phyloP scores from a whole-genome alignment of 495 filamentous ascomycete genomes.

The Hyaloscypha hepaticicola region DNA sequence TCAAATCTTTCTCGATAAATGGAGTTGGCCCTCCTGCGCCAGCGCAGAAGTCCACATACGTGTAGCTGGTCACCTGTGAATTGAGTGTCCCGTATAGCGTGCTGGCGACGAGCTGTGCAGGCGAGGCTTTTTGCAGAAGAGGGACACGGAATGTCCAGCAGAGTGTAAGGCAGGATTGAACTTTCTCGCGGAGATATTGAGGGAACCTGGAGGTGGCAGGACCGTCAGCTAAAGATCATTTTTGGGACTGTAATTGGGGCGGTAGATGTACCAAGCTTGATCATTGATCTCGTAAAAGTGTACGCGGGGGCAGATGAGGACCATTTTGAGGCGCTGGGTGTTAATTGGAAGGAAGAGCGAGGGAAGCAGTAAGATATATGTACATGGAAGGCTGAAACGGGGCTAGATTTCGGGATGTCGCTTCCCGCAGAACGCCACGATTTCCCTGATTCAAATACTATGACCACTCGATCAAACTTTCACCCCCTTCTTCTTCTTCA shows the following conservation, averaged over 20 bases:
- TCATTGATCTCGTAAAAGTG: constrained; percentile 58
- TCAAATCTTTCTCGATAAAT: constrained; percentile 57
- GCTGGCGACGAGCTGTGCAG: constrained; percentile 46
- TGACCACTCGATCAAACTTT: neutral
- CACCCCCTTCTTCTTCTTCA: neutral
- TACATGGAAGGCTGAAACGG: constrained; percentile 15
- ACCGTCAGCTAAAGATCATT: constrained; percentile 4
- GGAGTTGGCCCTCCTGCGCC: constrained; percentile 70
- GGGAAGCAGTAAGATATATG: neutral
- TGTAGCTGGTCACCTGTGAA: constrained; percentile 43
- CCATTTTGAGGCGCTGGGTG: constrained; percentile 37
- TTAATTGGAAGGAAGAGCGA: constrained; percentile 10
- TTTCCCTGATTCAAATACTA: neutral
- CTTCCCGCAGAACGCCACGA: neutral
- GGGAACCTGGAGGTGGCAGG: constrained; percentile 46
- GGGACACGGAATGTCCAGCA: constrained; percentile 47
- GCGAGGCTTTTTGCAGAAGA: constrained; percentile 44
- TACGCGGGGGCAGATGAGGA: constrained; percentile 50
- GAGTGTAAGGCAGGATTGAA: constrained; percentile 51
- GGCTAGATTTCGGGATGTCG: constrained; percentile 8
- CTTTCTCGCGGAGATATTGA: constrained; percentile 46
- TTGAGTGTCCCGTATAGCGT: constrained; percentile 46
- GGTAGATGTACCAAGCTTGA: constrained; percentile 44
- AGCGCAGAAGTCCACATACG: constrained; percentile 72
- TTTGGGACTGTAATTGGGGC: constrained; percentile 4